Evolutionary conservation across 2,329 filamentous ascomycete species (phyloP), one percentile per base, ranked within the genome.

Genomic region (Cladosporium sp.): DNA sequence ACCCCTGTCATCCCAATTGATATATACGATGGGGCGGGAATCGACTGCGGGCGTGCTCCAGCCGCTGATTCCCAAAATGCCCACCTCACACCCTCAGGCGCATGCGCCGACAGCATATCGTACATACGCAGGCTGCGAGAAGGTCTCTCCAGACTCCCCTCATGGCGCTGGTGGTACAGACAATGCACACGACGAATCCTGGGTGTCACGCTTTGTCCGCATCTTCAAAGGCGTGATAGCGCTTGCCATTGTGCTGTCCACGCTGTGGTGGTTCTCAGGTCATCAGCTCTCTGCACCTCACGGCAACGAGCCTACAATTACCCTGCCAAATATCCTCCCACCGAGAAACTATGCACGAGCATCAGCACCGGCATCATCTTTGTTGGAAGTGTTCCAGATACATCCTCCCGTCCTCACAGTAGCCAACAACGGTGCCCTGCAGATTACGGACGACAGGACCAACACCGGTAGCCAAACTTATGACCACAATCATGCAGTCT

Each of bases 101-200:
- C 41, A 47, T 47, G n/a, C n/a, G 41, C 41, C 41, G n/a, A 47
- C 41, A 47, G n/a, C 41, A 47, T n/a, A 24, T 47, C 41, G 41
- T 47, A 47, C 41, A 47, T 47, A 47, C n/a, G 41, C 41, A 47
- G 41, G 41, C 8, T 47, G 41, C n/a, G 41, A 47, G n/a, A 47
- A 47, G 41, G 14, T 21, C n/a, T 47, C 41, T 1, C n/a, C 8
- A 0, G 41, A 24, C 7, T 12, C n/a, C n/a, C 21, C n/a, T 47
- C 0, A 21, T 7, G 0, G 7, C 2, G 2, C 24, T 1, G 10
- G 8, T 21, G n/a, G 10, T 24, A n/a, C 7, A 2, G 5, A 47
- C 7, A 10, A 8, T 21, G 8, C n/a, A 21, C 1, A 47, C 10
- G n/a, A 47, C 21, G n/a, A 21, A 2, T 15, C 2, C 4, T 21